Base-by-base conservation (phyloP, 352 stramenopile species). In the Phytophthora sp. region DNA sequence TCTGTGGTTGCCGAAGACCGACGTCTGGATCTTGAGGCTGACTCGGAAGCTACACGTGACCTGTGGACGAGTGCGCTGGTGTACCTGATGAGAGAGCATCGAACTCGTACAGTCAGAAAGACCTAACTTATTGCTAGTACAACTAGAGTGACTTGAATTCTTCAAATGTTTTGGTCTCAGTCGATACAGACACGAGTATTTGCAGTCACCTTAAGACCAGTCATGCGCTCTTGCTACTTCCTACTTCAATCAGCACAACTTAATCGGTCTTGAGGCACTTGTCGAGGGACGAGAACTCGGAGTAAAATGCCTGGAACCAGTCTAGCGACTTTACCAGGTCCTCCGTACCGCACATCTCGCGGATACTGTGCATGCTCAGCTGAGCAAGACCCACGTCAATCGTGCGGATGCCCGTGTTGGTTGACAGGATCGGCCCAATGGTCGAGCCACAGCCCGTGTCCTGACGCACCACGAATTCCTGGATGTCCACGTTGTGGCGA, bases 361-460 rank as follows among this genome's bases (percentile, higher is more conserved):
- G 88, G 72, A 97, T 98, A 44, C 82, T 97, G 83, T 99, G 97
- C 97, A 99, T 99, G 46, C 89, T 97, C 20, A 99, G 74, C 74
- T 99, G 96, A 35, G 97, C 92, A 30, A 97, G 91, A 26, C 97
- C 97, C 41, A 99, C 87, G 74, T 99, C 97, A 54, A 99, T 97
- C 12, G 97, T 98, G 54, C 94, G 83, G 49, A 99, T 99, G 31
- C 97, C 97, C 23, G 96, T 98, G 50, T 85, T 81, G 1, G 96
- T 91, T 43, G 91, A 92, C n/a, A 99, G 85, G 32, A 99, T 97
- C 3, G 97, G 97, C 21, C 97, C 97, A 69, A 99, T 99, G 4
- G 97, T 99, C 42, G 82, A 98, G 35, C 97, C 97, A 45, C 97
- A 99, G 37, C 76, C 85, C 62, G 92, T 98, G 70, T 99, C 97